Conservation (phyloP, 352 stramenopile species). For the Thalassiosira mediterranea region DNA sequence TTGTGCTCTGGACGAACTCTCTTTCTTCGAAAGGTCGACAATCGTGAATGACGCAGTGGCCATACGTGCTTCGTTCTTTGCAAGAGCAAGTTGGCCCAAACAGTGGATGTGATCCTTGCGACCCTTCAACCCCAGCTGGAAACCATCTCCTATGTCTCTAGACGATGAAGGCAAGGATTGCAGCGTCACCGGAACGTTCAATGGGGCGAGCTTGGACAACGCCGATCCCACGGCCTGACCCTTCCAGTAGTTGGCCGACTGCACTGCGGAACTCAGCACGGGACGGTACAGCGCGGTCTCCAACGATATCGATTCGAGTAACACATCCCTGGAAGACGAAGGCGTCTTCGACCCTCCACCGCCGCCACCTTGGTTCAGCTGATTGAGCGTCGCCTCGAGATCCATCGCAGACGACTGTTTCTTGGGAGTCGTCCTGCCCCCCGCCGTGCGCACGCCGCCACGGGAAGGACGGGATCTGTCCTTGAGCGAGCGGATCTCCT, state of each 20-base stretch:
- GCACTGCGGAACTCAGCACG: slow-evolving; percentile 59
- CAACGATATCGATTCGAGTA: slow-evolving; percentile 60
- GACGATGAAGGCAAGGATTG: slow-evolving; percentile 20
- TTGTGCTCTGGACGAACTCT: slow-evolving; percentile 31
- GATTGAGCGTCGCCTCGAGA: slow-evolving; percentile 44
- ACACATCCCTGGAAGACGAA: slow-evolving; percentile 34
- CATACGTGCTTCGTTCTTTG: slow-evolving; percentile 40
- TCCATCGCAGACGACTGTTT: slow-evolving; percentile 36
- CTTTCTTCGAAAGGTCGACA: slow-evolving; percentile 44
- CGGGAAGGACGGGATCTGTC: slow-evolving; percentile 61
- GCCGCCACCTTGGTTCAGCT: slow-evolving; percentile 34
- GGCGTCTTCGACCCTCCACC: slow-evolving; percentile 15
- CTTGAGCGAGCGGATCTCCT: slow-evolving; percentile 73
- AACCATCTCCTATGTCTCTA: not conserved
- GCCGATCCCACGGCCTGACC: slow-evolving; percentile 46
- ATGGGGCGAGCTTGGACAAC: slow-evolving; percentile 46
- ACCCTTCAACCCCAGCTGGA: no score
- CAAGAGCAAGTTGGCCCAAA: slow-evolving; percentile 35
- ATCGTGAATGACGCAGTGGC: slow-evolving; percentile 42
- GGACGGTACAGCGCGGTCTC: slow-evolving; percentile 77
- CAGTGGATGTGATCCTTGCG: not conserved
- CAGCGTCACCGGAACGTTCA: slow-evolving; percentile 28
- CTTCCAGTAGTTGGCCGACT: slow-evolving; percentile 74
- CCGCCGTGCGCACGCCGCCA: slow-evolving; percentile 14
- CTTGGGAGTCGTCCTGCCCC: slow-evolving; percentile 24